Conservation (phyloP, 2,329 filamentous ascomycete species). For the Colletotrichum tofieldiae region DNA sequence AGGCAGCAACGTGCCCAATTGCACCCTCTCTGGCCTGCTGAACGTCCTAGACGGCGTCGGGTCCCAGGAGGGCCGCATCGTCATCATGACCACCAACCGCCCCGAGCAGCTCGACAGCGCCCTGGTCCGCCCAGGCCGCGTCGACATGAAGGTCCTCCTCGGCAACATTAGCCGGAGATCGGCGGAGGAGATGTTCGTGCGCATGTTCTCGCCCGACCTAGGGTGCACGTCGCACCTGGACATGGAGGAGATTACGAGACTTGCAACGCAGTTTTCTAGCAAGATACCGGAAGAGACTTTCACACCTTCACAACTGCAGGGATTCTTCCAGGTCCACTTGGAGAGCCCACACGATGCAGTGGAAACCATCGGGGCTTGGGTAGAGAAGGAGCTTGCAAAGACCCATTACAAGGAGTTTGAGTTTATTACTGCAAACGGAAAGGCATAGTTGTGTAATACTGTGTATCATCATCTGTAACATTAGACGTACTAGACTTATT, state of each 20-base stretch:
- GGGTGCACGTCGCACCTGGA: slow-evolving; percentile 47
- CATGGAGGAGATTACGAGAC: slow-evolving; percentile 55
- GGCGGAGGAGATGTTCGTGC: slow-evolving; percentile 62
- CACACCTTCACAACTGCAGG: slow-evolving; percentile 66
- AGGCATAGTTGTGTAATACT: slow-evolving; percentile 1
- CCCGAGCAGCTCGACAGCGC: slow-evolving; percentile 76
- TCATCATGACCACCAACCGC: slow-evolving; percentile 83
- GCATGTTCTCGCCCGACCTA: slow-evolving; percentile 60
- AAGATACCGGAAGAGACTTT: slow-evolving; percentile 64
- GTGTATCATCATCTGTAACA: slow-evolving; percentile 6
- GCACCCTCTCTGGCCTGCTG: slow-evolving; percentile 76
- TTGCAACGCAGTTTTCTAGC: slow-evolving; percentile 69
- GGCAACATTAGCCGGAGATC: slow-evolving; percentile 61
- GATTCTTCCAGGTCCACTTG: slow-evolving; percentile 62
- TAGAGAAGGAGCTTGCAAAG: slow-evolving; percentile 52
- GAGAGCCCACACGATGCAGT: slow-evolving; percentile 57
- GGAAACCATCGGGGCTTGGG: slow-evolving; percentile 54
- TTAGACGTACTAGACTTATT: background rate
- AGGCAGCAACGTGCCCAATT: slow-evolving; percentile 45
- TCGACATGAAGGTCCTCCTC: slow-evolving; percentile 76
- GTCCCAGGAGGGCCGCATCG: slow-evolving; percentile 77
- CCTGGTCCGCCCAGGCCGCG: slow-evolving; percentile 75
- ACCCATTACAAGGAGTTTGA: slow-evolving; percentile 52
- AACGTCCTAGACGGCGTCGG: slow-evolving; percentile 82
- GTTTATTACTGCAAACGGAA: slow-evolving; percentile 37